Evolutionary conservation across 495 filamentous ascomycete species (phyloP), one percentile per base, ranked within the genome.

Genomic region (Tuber microsphaerosporum): DNA sequence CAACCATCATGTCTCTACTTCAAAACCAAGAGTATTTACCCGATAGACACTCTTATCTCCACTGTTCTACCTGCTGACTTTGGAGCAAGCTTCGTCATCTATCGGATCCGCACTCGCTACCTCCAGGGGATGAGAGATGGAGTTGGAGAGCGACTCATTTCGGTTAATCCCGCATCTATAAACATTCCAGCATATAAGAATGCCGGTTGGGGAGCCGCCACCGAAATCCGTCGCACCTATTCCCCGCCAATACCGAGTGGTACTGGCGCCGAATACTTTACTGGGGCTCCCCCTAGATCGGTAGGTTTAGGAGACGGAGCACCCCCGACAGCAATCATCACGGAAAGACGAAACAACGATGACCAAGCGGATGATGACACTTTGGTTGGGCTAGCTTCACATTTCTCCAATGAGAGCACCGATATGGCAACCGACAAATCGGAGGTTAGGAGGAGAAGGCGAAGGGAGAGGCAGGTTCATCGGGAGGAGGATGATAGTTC

Each of bases 401-500:
- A 79, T 81, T 86, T 75, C 81, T 87, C 85, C 76, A 86, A 76
- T 76, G 89, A 79, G 84, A 85, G 85, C 85, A 82, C 83, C 84
- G 82, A 83, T 79, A 20, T 80, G 79, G 75, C 85, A 82, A 73
- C 82, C 84, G 44, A 85, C 84, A 74, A 83, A 84, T 20, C 85
- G 83, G 83, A 87, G 43, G 86, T 85, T 19, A 85, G 86, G 6
- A 89, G 88, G 82, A 85, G 89, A 61, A 86, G 86, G 20, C 85
- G 90, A 31, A 83, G 85, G 70, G 86, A 87, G 73, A 87, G 89
- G 72, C 89, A 89, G 51, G 90, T 94, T 79, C 92, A 94, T 76
- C 89, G 92, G 81, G 94, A 97, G 74, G 95, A 98, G 69, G 96
- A 97, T 43, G 96, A 98, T 83, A 98, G 95, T 83, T 97, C 93